A percentile compares a stretch with the other conserved stretches of the same genome.
Conservation (phyloP, 2,329 filamentous ascomycete species). For the Penicillium brasilianum region DNA sequence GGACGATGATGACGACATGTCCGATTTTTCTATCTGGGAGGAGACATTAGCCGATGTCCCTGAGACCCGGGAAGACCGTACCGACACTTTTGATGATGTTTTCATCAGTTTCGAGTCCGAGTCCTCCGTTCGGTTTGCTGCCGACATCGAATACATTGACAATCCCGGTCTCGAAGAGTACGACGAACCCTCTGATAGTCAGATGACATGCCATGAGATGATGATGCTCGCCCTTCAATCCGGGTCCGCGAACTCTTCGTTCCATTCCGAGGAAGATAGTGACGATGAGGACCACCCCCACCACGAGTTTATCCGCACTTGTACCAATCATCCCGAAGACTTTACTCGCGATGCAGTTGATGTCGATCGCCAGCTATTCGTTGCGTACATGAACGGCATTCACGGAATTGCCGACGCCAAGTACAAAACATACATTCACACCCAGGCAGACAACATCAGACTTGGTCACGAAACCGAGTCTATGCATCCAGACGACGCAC, state of each 20-base stretch:
- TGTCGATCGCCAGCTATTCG: slow-evolving; percentile 46
- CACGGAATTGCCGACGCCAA: slow-evolving; percentile 40
- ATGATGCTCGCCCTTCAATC: slow-evolving; percentile 42
- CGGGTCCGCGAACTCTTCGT: slow-evolving; percentile 27
- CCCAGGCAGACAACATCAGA: slow-evolving; percentile 42
- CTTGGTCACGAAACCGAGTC: slow-evolving; percentile 40
- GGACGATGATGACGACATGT: slow-evolving; percentile 38
- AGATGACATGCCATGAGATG: slow-evolving; percentile 49
- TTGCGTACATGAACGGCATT: slow-evolving; percentile 51
- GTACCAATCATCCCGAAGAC: slow-evolving; percentile 39
- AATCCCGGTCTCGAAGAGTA: slow-evolving; percentile 33
- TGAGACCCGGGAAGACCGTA: slow-evolving; percentile 38
- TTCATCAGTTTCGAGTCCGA: slow-evolving; percentile 46
- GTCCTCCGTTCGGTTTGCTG: slow-evolving; percentile 42
- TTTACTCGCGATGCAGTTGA: slow-evolving; percentile 45
- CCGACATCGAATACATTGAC: slow-evolving; percentile 43
- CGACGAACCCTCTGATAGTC: slow-evolving; percentile 29
- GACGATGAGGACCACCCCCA: slow-evolving; percentile 19
- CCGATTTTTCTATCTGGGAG: slow-evolving; percentile 39
- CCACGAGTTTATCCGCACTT: slow-evolving; percentile 26
- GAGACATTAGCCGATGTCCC: slow-evolving; percentile 35
- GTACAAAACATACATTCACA: slow-evolving; percentile 42
- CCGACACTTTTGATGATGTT: slow-evolving; percentile 42
- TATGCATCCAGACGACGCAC: slow-evolving; percentile 38
- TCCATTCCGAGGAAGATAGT: slow-evolving; percentile 27